phyloP scores from a whole-genome alignment of 495 filamentous ascomycete species.

The Stereocaulon alpinum region DNA sequence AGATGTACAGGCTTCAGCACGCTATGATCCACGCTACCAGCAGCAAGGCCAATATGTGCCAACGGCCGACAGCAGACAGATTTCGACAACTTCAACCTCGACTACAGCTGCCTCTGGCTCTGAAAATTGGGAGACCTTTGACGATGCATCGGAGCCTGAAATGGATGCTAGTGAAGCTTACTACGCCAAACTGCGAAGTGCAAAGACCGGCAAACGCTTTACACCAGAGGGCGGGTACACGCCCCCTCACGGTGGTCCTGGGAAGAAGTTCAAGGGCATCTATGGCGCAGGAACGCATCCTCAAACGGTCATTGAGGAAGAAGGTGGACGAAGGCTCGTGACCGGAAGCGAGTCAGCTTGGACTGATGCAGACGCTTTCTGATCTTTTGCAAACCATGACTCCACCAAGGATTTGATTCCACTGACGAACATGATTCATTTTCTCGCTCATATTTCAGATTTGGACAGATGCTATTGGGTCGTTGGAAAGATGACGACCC shows the following conservation, averaged over 20 bases:
- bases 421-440: background rate
- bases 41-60: conserved; percentile 36
- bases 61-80: conserved; percentile 49
- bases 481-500: background rate
- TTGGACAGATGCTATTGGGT: background rate
- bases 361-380: conserved; percentile 36
- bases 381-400: conserved; percentile 1
- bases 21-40: conserved; percentile 28
- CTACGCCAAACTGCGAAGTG: conserved; percentile 63
- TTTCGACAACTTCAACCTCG: conserved; percentile 56
- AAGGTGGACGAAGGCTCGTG: conserved; percentile 32
- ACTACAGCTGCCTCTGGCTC: conserved; percentile 63
- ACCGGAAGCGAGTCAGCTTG: conserved; percentile 41
- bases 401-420: background rate
- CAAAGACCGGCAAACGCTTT: conserved; percentile 47
- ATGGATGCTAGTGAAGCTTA: conserved; percentile 62
- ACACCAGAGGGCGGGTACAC: conserved; percentile 46
- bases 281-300: conserved; percentile 38
- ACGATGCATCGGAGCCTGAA: conserved; percentile 66
- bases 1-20: conserved; percentile 23
- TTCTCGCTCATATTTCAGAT: conserved; percentile 8
- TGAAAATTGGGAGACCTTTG: conserved; percentile 94
- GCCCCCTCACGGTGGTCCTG: conserved; percentile 32
- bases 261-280: conserved; percentile 46
- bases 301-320: conserved; percentile 22